Evolutionary conservation across 192 early-diverging fungal genomes (phyloP), one percentile per base, ranked within the genome.

Genomic region (Linnemannia elongata): DNA sequence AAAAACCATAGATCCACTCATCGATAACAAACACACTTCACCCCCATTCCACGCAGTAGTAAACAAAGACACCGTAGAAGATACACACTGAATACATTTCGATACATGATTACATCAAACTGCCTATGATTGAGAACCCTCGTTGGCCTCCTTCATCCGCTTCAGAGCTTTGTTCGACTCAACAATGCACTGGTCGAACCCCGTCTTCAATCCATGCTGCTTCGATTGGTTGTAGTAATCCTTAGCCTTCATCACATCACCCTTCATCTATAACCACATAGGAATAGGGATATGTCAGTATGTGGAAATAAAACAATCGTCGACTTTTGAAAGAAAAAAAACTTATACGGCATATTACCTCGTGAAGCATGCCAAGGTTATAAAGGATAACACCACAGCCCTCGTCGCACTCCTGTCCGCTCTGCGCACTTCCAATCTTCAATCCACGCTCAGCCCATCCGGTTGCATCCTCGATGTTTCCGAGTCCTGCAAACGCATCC

Each of bases 351-450:
- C 7, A 2, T 17, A 27, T 75, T 90, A 93, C 92, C 89, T 93
- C 92, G 35, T 90, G 88, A 38, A 92, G 74, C 90, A 92, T 92
- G 55, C 92, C 92, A 27, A 93, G 78, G 45, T 93, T 93, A 44
- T 88, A 90, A 0, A 93, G 66, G 30, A 93, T 77, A n/a, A 92
- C 90, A 54, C 90, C 92, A 77, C 89, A 90, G 10, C 88, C 78
- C 69, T 92, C 91, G 78, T 92, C 89, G 77, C 91, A 92, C 60
- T 90, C 82, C 49, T 77, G 78, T 1, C 80, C 82, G 79, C 82
- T 88, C 68, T 87, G 75, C 4, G 80, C 79, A 1, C 44, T 47
- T 57, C 83, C 78, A 10, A 92, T 69, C 49, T 91, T 90, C 27
- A 92, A 73, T 22, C 91, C 92, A 42, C 87, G 83, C 72, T 93